phyloP scores from a whole-genome alignment of 2,329 filamentous ascomycete species.

The Davidsoniella virescens region DNA sequence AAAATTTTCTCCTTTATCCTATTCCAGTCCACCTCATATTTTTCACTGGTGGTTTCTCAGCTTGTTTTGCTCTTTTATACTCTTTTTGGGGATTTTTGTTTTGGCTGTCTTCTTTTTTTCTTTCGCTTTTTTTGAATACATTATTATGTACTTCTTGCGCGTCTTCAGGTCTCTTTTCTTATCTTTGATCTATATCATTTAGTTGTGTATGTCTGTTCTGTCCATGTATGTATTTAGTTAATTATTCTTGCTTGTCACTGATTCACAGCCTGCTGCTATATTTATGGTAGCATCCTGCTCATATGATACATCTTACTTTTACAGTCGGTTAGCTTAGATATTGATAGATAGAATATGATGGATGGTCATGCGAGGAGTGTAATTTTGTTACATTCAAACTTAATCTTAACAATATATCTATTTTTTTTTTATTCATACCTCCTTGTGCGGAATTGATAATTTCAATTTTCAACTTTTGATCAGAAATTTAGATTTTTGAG shows the following conservation, averaged over 20 bases:
- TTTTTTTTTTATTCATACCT: no score
- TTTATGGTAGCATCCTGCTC: no score
- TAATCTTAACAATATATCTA: no score
- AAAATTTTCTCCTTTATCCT: neutral
- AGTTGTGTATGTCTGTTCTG: neutral
- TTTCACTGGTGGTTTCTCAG: neutral
- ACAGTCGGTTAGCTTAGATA: neutral
- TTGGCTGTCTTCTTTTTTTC: slow-evolving; percentile 1
- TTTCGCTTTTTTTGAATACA: slow-evolving; percentile 6
- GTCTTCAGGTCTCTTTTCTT: slow-evolving; percentile 6
- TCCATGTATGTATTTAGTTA: neutral
- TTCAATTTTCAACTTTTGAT: no score
- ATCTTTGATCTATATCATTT: neutral
- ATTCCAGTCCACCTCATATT: neutral
- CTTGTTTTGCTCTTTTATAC: neutral
- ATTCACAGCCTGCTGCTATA: no score
- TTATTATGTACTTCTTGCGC: slow-evolving; percentile 9
- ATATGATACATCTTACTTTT: no score
- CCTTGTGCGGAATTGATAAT: no score
- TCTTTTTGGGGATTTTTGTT: neutral
- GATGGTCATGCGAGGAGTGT: no score
- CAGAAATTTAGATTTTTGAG: no score
- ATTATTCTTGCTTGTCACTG: no score
- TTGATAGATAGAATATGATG: no score
- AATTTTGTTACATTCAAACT: no score